phyloP scores from a whole-genome alignment of 73 alveolate genomes.

The Tetrahymena thermophila region DNA sequence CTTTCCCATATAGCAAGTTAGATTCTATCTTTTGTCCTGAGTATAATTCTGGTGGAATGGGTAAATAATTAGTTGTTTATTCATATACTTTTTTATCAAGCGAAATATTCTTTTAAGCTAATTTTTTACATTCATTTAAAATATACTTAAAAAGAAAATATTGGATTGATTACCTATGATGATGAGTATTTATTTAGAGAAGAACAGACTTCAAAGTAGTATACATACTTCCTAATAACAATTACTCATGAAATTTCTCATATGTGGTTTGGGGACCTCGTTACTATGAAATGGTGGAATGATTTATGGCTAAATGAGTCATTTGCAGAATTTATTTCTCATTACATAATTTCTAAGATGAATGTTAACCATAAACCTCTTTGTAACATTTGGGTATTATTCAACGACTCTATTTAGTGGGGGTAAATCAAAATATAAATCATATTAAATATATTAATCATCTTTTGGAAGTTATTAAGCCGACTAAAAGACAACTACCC shows the following conservation, averaged over 20 bases:
- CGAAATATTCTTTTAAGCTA: too few species aligned
- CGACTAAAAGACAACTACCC: constrained; percentile 81
- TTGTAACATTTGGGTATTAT: constrained; percentile 22
- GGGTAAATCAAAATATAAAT: constrained; percentile 31
- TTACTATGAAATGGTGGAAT: constrained; percentile 95
- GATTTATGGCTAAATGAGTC: constrained; percentile 88
- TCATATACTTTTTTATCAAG: too few species aligned
- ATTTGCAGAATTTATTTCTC: constrained; percentile 65
- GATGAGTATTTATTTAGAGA: constrained; percentile 77
- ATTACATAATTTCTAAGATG: constrained; percentile 8
- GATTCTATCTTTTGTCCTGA: constrained; percentile 93
- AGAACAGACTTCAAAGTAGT: constrained; percentile 25
- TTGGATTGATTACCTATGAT: constrained; percentile 65
- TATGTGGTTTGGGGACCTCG: constrained; percentile 92
- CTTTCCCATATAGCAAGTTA: constrained; percentile 87
- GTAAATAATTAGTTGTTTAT: background rate
- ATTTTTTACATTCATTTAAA: background rate
- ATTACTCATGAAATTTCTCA: constrained; percentile 87
- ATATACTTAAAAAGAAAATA: constrained; percentile 55
- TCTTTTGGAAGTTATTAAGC: background rate
- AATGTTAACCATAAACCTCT: constrained; percentile 13
- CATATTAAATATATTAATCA: background rate
- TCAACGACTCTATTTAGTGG: constrained; percentile 18
- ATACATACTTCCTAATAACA: constrained; percentile 55
- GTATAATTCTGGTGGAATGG: constrained; percentile 97